These are phyloP conservation scores for Aspergillus chevalieri DNA, from an alignment of 2,329 filamentous ascomycete species.

Conservation along the genomic window DNA sequence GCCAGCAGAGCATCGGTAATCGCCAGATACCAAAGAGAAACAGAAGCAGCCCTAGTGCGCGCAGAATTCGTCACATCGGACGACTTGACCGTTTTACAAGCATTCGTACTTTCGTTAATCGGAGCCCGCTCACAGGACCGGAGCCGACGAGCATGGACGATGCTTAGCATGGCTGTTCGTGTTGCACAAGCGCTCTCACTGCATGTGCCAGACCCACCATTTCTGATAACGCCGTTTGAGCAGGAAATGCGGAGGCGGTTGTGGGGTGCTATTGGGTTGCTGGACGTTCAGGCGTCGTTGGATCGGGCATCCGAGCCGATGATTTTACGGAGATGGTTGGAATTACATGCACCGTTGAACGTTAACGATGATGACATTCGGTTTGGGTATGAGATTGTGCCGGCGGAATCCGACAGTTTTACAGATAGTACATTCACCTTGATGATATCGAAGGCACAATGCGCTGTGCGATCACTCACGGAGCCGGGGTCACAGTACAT, in stretches of 20 bases:
- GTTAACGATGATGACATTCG: slow-evolving; percentile 25
- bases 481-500: slow-evolving; percentile 18
- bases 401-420: slow-evolving; percentile 15
- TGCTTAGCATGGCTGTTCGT: slow-evolving; percentile 27
- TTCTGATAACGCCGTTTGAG: slow-evolving; percentile 23
- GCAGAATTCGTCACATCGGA: slow-evolving; percentile 26
- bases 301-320: slow-evolving; percentile 30
- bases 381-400: slow-evolving; percentile 16
- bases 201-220: slow-evolving; percentile 22
- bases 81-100: slow-evolving; percentile 27
- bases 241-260: slow-evolving; percentile 25
- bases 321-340: slow-evolving; percentile 25
- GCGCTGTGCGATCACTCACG: slow-evolving; percentile 16
- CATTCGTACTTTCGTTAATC: slow-evolving; percentile 26
- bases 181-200: slow-evolving; percentile 27
- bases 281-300: slow-evolving; percentile 24
- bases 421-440: slow-evolving; percentile 24
- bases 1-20: slow-evolving; percentile 13
- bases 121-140: slow-evolving; percentile 24
- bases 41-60: slow-evolving; percentile 18
- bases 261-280: slow-evolving; percentile 24
- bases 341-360: slow-evolving; percentile 20
- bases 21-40: slow-evolving; percentile 17
- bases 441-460: slow-evolving; percentile 18
- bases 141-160: slow-evolving; percentile 29